Conservation (phyloP, 2,329 filamentous ascomycete genomes). For the Myriosclerotinia curreyana region DNA sequence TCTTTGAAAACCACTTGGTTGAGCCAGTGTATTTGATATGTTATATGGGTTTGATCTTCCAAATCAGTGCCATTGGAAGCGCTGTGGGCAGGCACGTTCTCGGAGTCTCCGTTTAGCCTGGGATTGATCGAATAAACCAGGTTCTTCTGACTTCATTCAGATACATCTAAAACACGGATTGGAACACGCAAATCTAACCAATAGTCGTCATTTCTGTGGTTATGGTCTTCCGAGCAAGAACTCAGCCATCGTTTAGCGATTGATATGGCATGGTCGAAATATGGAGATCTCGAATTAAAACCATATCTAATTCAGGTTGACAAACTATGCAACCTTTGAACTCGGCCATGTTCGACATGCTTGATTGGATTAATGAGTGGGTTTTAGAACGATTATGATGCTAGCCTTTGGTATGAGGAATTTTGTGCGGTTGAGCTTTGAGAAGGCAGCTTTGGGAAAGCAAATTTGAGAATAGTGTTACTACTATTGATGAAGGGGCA, state of each 20-base stretch:
- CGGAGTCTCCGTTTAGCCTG: neutral
- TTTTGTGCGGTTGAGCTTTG: neutral
- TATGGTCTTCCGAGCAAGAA: neutral
- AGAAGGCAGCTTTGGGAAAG: neutral
- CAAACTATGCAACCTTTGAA: neutral
- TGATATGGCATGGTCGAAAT: neutral
- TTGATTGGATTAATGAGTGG: neutral
- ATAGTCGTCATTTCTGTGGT: accelerated
- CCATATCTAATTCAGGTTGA: neutral
- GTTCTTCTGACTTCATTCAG: neutral
- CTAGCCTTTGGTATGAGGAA: neutral
- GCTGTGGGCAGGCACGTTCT: too few species aligned
- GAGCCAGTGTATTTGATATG: too few species aligned
- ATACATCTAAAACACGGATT: neutral
- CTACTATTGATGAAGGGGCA: neutral
- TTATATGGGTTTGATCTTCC: too few species aligned
- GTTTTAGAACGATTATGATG: neutral
- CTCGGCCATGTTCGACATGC: neutral
- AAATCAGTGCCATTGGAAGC: too few species aligned
- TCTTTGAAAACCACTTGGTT: too few species aligned
- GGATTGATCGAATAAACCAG: neutral
- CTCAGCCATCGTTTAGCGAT: neutral
- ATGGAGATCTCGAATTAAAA: neutral
- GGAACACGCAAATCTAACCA: neutral
- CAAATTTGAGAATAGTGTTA: too few species aligned